Conservation (phyloP, 2,329 filamentous ascomycete species). For the Beauveria sp. region DNA sequence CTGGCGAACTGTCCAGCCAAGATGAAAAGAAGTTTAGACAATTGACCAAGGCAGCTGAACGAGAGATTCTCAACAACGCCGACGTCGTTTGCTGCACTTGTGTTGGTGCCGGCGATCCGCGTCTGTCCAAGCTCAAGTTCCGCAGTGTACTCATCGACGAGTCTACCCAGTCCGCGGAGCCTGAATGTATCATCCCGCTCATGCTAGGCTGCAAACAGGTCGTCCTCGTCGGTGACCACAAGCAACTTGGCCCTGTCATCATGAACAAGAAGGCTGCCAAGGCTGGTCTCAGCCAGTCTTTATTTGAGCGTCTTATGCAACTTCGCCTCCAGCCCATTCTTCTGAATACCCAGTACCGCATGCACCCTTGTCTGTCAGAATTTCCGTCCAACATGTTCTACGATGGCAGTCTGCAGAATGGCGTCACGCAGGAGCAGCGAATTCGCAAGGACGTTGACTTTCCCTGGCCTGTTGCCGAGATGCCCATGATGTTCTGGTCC, state of each 20-base stretch:
- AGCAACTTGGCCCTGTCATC: conserved; percentile 94
- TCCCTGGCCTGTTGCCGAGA: conserved; percentile 89
- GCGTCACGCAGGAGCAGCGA: conserved; percentile 82
- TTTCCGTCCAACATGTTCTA: conserved; percentile 99
- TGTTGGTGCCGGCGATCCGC: conserved; percentile 91
- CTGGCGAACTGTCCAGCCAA: conserved; percentile 85
- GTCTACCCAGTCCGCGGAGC: conserved; percentile 95
- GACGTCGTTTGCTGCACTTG: conserved; percentile 99
- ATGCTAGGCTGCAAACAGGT: conserved; percentile 98
- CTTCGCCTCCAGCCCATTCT: conserved; percentile 86
- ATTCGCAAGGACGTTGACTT: conserved; percentile 93
- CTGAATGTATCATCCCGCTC: conserved; percentile 97
- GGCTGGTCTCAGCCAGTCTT: conserved; percentile 93
- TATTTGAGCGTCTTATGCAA: conserved; percentile 93
- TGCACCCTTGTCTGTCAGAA: conserved; percentile 95
- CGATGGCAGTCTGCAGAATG: conserved; percentile 93
- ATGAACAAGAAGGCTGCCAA: conserved; percentile 99
- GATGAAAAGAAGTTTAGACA: conserved; percentile 99
- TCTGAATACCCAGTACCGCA: conserved; percentile 94
- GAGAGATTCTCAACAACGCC: conserved; percentile 88
- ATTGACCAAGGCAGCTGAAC: conserved; percentile 84
- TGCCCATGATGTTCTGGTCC: conserved; percentile 99
- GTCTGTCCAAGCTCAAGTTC: conserved; percentile 95
- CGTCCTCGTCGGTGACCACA: conserved; percentile 96
- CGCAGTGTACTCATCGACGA: conserved; percentile 96